phyloP scores from a whole-genome alignment of 495 filamentous ascomycete genomes.

The Rusavskia elegans region DNA sequence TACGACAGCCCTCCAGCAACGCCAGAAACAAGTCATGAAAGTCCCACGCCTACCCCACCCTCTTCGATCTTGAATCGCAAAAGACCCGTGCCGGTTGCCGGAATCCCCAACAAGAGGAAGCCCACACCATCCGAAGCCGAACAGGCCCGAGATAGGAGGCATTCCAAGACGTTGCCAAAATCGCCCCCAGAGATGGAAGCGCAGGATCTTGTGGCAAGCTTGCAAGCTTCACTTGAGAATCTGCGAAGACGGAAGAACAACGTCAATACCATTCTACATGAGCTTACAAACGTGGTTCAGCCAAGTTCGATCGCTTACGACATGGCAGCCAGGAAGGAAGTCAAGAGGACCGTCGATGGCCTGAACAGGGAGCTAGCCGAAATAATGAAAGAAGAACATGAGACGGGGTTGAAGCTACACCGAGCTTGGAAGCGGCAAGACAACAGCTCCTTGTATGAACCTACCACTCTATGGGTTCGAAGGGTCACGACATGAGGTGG shows the following conservation, averaged over 20 bases:
- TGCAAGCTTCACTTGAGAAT: conserved; percentile 50
- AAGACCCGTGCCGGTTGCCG: conserved; percentile 26
- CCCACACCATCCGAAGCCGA: conserved; percentile 12
- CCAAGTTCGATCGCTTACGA: conserved; percentile 42
- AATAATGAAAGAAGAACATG: conserved; percentile 67
- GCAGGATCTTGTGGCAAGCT: conserved; percentile 44
- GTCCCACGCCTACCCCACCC: conserved; percentile 19
- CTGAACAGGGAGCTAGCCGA: conserved; percentile 64
- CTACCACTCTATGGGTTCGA: conserved; percentile 68
- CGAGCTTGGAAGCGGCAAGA: conserved; percentile 64
- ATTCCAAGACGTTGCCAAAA: conserved; percentile 39
- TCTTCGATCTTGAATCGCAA: conserved; percentile 31
- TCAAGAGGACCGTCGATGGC: conserved; percentile 55
- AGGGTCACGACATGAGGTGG: conserved; percentile 37
- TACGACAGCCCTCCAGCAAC: conserved; percentile 30
- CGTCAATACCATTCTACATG: conserved; percentile 51
- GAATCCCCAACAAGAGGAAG: conserved; percentile 12
- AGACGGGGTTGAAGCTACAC: conserved; percentile 69
- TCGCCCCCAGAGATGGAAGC: conserved; percentile 40
- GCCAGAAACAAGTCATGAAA: conserved; percentile 18
- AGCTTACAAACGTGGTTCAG: conserved; percentile 48
- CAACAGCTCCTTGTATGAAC: conserved; percentile 43
- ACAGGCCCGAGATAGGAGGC: conserved; percentile 1
- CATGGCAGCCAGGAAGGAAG: conserved; percentile 40
- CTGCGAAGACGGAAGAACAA: conserved; percentile 52